Evolutionary conservation across 1,284 basidiomycete species (phyloP), one percentile per base, ranked within the genome.

Genomic region (Caloboletus firmus): DNA sequence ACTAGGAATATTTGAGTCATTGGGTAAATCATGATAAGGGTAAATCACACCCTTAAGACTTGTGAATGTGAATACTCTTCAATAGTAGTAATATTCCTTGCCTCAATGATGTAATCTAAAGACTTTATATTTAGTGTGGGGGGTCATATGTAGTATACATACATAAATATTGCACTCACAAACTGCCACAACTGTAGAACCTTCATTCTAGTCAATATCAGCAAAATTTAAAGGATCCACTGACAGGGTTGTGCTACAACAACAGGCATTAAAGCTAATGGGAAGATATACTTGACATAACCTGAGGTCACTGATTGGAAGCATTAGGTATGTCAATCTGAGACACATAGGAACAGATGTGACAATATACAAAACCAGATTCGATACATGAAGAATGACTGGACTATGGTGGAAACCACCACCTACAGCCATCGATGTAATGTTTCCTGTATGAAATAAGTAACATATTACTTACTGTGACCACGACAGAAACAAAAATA

Each of bases 301-400:
- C 37, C 18, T 13, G 37, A 20, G 36, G 12, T 17, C 18, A 37
- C 18, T 37, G n/a, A n/a, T n/a, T n/a, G n/a, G n/a, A n/a, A n/a
- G n/a, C n/a, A n/a, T n/a, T n/a, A n/a, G n/a, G n/a, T n/a, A n/a
- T n/a, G n/a, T n/a, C n/a, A n/a, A n/a, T n/a, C n/a, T n/a, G n/a
- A n/a, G n/a, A n/a, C n/a, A n/a, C n/a, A n/a, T n/a, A n/a, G n/a
- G n/a, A n/a, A n/a, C n/a, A n/a, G n/a, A n/a, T n/a, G n/a, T n/a
- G n/a, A n/a, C n/a, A 41, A 61, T 65, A 24, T 45, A 67, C 63
- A 37, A 13, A 17, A 53, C 66, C 58, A 67, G 42, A 68, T 63
- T 15, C 64, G 64, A 53, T 52, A 63, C 55, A 68, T 66, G 57
- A 65, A 65, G 42, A 58, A 62, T 20, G 62, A 60, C 37, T 66